A percentile compares a stretch with the other conserved stretches of the same genome.
phyloP scores from a whole-genome alignment of 2,329 filamentous ascomycete species.

The Fusarium brachygibbosum region DNA sequence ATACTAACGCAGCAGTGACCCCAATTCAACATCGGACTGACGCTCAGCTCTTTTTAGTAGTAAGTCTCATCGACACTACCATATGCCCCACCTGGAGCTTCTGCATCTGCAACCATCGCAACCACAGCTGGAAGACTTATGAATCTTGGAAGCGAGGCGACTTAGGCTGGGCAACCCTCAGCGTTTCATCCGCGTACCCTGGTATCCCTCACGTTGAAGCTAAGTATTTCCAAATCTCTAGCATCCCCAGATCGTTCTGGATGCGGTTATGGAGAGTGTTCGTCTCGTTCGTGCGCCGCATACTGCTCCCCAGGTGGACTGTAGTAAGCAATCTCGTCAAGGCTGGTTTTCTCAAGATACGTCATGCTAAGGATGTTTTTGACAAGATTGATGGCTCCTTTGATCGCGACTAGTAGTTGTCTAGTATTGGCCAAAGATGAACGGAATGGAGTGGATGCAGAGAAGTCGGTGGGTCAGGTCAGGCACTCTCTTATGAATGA shows the following conservation, averaged over 20 bases:
- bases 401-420: background rate
- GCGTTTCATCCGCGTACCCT: background rate
- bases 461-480: too few relatives aligned
- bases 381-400: background rate
- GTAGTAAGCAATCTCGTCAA: background rate
- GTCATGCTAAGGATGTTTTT: background rate
- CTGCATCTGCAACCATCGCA: background rate
- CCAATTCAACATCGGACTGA: background rate
- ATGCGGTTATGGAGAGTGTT: background rate
- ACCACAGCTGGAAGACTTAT: background rate
- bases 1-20: background rate
- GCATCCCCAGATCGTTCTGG: background rate
- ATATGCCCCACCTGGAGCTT: background rate
- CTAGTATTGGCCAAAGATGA: too few relatives aligned
- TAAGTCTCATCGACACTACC: background rate
- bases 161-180: background rate
- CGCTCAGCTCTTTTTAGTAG: too few relatives aligned
- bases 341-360: background rate
- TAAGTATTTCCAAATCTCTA: background rate
- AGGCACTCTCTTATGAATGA: too few relatives aligned
- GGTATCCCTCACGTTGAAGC: background rate
- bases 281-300: accelerated
- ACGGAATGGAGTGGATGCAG: too few relatives aligned
- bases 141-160: background rate
- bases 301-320: background rate